A percentile compares a stretch with the other conserved stretches of the same genome.
Evolutionary conservation across 495 filamentous ascomycete genomes (phyloP).

Genomic region (Penicillium flavigenum): DNA sequence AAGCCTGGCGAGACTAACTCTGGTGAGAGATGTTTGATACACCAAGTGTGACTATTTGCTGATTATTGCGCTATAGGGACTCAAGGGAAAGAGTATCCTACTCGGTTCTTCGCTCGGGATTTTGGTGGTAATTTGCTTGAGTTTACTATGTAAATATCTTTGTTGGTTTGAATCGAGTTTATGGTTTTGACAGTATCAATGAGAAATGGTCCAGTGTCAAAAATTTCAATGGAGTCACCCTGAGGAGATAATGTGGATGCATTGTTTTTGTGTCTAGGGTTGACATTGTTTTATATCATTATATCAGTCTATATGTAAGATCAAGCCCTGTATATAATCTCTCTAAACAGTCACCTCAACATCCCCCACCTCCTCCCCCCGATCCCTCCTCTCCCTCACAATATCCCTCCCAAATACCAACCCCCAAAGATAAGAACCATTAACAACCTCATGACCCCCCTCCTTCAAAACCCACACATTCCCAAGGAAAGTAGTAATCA

Average conservation of each 20-base stretch:
- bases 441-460: constrained; percentile 22
- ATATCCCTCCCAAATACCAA: constrained; percentile 13
- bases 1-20: constrained; percentile 51
- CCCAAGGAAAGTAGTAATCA: too few species aligned
- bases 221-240: too few species aligned
- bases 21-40: constrained; percentile 36
- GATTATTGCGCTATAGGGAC: constrained; percentile 34
- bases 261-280: too few species aligned
- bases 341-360: not conserved
- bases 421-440: constrained; percentile 18
- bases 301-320: too few species aligned
- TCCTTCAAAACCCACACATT: constrained; percentile 17
- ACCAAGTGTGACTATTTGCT: not conserved
- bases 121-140: constrained; percentile 63
- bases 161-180: not conserved
- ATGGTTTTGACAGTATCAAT: not conserved
- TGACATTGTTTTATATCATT: too few species aligned
- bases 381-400: not conserved
- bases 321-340: not conserved
- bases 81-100: constrained; percentile 57
- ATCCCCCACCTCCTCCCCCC: not conserved
- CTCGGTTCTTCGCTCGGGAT: constrained; percentile 62
- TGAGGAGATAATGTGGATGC: too few species aligned
- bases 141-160: constrained; percentile 49
- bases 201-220: not conserved